Evolutionary conservation across 2,329 filamentous ascomycete species (phyloP).

Genomic region (Xylariaceae sp.): DNA sequence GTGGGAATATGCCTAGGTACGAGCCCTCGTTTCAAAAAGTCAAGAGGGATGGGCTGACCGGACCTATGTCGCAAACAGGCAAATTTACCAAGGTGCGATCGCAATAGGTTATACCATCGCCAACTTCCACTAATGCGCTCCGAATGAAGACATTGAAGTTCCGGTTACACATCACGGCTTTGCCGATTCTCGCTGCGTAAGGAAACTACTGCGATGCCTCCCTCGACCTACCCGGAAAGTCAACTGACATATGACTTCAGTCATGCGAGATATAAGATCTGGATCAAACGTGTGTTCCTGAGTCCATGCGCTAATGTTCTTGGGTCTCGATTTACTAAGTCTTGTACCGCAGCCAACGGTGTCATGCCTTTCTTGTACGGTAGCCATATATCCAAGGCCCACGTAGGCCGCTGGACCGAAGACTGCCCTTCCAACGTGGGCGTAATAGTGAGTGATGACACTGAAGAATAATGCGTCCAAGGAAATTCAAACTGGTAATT

Average conservation of each 20-base stretch:
- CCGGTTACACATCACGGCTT: slow-evolving; percentile 79
- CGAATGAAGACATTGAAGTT: slow-evolving; percentile 70
- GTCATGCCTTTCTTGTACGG: slow-evolving; percentile 98
- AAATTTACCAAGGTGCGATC: slow-evolving; percentile 73
- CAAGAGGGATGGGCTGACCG: not conserved
- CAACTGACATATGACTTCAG: slow-evolving; percentile 67
- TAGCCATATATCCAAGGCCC: slow-evolving; percentile 66
- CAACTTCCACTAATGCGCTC: slow-evolving; percentile 2
- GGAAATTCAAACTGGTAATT: not conserved
- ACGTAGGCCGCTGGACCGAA: slow-evolving; percentile 40
- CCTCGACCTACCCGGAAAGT: not conserved
- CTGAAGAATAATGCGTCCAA: not conserved
- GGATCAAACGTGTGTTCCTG: slow-evolving; percentile 63
- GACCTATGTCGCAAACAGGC: slow-evolving; percentile 41
- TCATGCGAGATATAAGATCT: slow-evolving; percentile 93
- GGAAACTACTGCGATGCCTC: not conserved
- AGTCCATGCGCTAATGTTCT: not conserved
- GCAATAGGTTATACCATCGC: not conserved
- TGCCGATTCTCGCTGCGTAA: slow-evolving; percentile 74
- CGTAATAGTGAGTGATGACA: slow-evolving; percentile 51
- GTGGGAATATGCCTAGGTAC: slow-evolving; percentile 77
- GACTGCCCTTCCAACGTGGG: slow-evolving; percentile 93
- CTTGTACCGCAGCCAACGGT: slow-evolving; percentile 56
- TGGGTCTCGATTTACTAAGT: slow-evolving; percentile 4
- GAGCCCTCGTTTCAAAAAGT: slow-evolving; percentile 9